Evolutionary conservation across 2,329 filamentous ascomycete species (phyloP), one percentile per base, ranked within the genome.

Genomic region (Chrysosphaeria jannelii): DNA sequence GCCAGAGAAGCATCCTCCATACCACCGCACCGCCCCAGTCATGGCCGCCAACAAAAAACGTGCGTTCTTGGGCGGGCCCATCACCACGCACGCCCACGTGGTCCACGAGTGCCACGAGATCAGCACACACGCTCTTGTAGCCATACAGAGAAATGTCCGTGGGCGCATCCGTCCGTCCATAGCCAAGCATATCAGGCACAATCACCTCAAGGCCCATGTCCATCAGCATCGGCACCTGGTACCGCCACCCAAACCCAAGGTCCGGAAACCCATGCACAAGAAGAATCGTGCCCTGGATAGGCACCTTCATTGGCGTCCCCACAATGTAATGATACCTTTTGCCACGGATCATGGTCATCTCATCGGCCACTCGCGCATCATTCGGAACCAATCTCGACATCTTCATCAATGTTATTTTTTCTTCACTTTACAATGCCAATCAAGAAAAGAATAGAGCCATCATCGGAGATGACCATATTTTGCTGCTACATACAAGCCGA

Each of bases 11-110:
- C 27, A 70, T 46, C 25, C 76, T 62, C 53, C 74, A 88, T 25
- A 69, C 27, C 14, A 79, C 49, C 3, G 55, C 52, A 34, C 74
- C 78, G 40, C 81, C 81, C 74, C 81, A 91, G 45, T 93, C 81
- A 46, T 91, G 81, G 6, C 78, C 81, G 23, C 78, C 76, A 9
- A 91, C 55, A 27, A 91, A 66, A 36, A 90, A 33, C 13, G 13
- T 19, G 20, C 13, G 13, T 15, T 16, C 68, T 26, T 46, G 46
- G 25, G 27, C 23, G 14, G 23, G 21, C n/a, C n/a, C n/a, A 10
- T 14, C 18, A 21, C 23, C 25, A 5, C 24, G 50, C 14, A 50
- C 44, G 32, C 66, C 53, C 26, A 50, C 45, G 30, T 66, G 53
- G 28, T 46, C 47, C 5, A 69, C 62, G 13, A 93, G 53, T 29